Evolutionary conservation across 2,329 filamentous ascomycete genomes (phyloP), one percentile per base, ranked within the genome.

Genomic region (Teratosphaeriaceae sp.): DNA sequence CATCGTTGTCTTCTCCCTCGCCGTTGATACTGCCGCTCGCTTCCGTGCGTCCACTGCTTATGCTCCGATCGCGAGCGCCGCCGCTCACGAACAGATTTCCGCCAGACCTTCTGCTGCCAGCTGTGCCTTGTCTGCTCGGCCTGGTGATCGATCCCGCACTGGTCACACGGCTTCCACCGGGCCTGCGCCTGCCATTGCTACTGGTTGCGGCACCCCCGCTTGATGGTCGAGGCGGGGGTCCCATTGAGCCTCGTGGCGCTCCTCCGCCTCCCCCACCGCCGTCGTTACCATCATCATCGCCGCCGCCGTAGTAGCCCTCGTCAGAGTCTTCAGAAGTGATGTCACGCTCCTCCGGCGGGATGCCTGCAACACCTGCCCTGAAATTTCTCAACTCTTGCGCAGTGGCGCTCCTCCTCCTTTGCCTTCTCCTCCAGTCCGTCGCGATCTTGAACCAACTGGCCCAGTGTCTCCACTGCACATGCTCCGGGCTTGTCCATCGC

Each of bases 391-490:
- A 8, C 30, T n/a, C 23, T n/a, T 19, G 15, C 33, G 18, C 26
- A 26, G 23, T 18, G 13, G 12, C 22, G n/a, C 19, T 16, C 27
- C 12, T 8, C 19, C 18, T 34, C 37, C 22, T 46, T 1, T 29
- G 23, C n/a, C 11, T 13, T 15, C n/a, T 39, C 39, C 43, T 43
- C 22, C 20, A 38, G 21, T 34, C 16, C 40, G 34, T 39, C 3
- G 39, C 40, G 20, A 15, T 15, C 13, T 43, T 34, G 18, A 46
- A 40, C 26, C 33, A 46, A 7, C 9, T 33, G 8, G 4, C 9
- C 44, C 40, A 43, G 2, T 26, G 13, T 12, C 13, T 15, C 9
- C 16, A 23, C 18, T 20, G 9, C 3, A 12, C 22, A 15, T 34
- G 6, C 44, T n/a, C n/a, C n/a, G n/a, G n/a, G n/a, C n/a, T 8